Conservation (phyloP, 2,329 filamentous ascomycete genomes). For the Aspergillus flavus region DNA sequence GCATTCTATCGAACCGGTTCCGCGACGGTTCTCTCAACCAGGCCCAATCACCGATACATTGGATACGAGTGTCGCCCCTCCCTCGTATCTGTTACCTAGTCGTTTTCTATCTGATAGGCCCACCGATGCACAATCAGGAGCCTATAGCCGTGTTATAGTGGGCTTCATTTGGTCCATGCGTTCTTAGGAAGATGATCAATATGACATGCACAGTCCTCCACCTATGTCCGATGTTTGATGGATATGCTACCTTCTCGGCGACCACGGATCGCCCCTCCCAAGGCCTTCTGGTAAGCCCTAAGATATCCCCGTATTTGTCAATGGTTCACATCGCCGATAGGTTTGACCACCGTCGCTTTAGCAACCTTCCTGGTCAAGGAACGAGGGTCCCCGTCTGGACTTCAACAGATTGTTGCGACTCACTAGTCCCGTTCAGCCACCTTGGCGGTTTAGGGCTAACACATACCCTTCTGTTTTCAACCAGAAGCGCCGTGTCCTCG, state of each 20-base stretch:
- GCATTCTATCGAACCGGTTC: constrained; percentile 10
- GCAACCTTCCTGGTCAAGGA: neutral
- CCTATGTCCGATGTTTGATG: neutral
- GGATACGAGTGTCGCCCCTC: constrained; percentile 13
- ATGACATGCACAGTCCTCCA: neutral
- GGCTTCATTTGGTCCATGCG: neutral
- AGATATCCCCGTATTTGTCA: neutral
- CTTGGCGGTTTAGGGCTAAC: neutral
- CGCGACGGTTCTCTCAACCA: neutral
- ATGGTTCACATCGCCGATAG: neutral
- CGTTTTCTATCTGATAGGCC: constrained; percentile 8
- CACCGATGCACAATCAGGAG: neutral
- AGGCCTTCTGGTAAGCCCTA: neutral
- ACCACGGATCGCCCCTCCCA: neutral
- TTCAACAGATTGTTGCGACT: neutral
- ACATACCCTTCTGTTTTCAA: neutral
- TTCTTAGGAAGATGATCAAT: neutral
- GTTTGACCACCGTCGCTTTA: too few species aligned
- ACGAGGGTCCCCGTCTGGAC: neutral
- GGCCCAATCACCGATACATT: constrained; percentile 2
- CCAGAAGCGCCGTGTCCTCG: neutral
- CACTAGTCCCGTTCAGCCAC: neutral
- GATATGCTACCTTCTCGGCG: neutral
- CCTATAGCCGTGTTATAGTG: neutral
- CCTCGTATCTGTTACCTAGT: neutral